Conservation (phyloP, 495 filamentous ascomycete genomes). For the Aeminium ludgeri region DNA sequence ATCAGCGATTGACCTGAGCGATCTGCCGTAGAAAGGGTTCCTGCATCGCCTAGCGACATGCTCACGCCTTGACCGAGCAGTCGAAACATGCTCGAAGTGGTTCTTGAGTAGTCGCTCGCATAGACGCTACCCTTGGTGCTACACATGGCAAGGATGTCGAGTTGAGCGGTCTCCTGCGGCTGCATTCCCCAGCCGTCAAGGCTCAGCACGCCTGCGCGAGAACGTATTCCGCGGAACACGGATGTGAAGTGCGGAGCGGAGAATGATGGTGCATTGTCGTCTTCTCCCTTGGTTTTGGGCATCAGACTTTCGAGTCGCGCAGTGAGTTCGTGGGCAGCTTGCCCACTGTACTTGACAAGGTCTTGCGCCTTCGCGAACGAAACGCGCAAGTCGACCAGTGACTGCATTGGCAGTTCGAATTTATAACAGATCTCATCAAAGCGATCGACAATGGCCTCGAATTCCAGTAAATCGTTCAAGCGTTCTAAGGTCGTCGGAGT, state of each 20-base stretch:
- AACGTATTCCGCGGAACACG: neutral
- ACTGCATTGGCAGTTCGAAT: slow-evolving; percentile 9
- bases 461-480: slow-evolving; percentile 33
- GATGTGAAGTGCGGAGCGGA: neutral
- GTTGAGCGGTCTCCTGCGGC: neutral
- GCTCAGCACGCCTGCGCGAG: neutral
- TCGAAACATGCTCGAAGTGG: too few relatives aligned
- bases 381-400: slow-evolving; percentile 18
- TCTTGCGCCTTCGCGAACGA: slow-evolving; percentile 15
- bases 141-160: neutral
- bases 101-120: too few relatives aligned
- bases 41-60: too few relatives aligned
- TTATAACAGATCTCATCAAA: slow-evolving; percentile 52
- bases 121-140: neutral
- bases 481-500: slow-evolving; percentile 37
- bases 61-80: too few relatives aligned
- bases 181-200: neutral
- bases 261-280: too few relatives aligned
- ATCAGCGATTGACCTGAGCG: neutral
- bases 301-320: neutral
- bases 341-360: slow-evolving; percentile 8
- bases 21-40: too few relatives aligned
- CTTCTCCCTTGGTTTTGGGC: too few relatives aligned
- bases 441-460: slow-evolving; percentile 53
- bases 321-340: slow-evolving; percentile 12